Conservation (phyloP, 768 basidiomycete species). For the Boletus reticulatus region DNA sequence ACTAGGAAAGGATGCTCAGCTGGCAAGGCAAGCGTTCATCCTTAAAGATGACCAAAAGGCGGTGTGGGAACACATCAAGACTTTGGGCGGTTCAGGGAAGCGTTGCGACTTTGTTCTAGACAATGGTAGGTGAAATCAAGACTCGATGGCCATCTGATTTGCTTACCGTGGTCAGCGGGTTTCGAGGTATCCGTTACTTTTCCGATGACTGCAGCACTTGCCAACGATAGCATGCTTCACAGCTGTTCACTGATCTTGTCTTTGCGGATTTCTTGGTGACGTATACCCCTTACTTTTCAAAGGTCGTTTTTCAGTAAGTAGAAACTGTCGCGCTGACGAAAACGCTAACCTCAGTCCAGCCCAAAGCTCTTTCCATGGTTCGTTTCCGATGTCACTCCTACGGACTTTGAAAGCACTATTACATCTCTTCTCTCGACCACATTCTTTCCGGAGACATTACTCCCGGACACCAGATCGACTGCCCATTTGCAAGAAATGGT, state of each 20-base stretch:
- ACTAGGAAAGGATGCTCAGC: slow-evolving; percentile 69
- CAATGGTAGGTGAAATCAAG: slow-evolving; percentile 55
- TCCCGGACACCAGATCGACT: slow-evolving; percentile 26
- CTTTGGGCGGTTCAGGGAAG: slow-evolving; percentile 38
- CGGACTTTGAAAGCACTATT: slow-evolving; percentile 70
- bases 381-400: slow-evolving; percentile 90
- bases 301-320: slow-evolving; percentile 87
- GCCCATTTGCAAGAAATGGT: slow-evolving; percentile 58
- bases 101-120: slow-evolving; percentile 88
- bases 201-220: neutral
- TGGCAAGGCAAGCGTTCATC: slow-evolving; percentile 74
- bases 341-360: slow-evolving; percentile 40
- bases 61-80: slow-evolving; percentile 72
- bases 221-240: neutral
- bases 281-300: slow-evolving; percentile 76
- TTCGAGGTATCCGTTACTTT: slow-evolving; percentile 63
- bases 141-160: neutral
- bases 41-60: slow-evolving; percentile 76
- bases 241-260: slow-evolving; percentile 93
- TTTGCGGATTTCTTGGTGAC: slow-evolving; percentile 93
- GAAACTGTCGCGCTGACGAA: neutral
- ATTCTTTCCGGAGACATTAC: slow-evolving; percentile 50
- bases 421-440: slow-evolving; percentile 49
- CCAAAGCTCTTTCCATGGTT: slow-evolving; percentile 98
- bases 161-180: slow-evolving; percentile 54